Base-by-base conservation (phyloP, 1,139 yeast genomes). In the Spencermartinsiella ligniputridi region DNA sequence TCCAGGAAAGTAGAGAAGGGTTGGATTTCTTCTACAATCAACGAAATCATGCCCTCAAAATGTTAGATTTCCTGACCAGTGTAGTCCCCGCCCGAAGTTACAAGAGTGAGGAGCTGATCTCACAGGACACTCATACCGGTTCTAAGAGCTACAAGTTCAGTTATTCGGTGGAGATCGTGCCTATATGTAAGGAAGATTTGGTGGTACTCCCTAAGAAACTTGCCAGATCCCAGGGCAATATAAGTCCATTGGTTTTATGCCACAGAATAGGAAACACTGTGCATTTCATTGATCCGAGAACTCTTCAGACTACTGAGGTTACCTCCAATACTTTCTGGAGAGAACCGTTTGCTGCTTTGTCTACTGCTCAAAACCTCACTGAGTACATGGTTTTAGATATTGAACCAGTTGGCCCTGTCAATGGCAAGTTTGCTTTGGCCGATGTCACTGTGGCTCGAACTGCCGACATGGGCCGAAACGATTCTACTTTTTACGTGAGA, bases 181-280 rank as follows among this genome's bases (percentile, higher is more conserved):
- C 98, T 17, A 81, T 94, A 41, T 92, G 98, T 76, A 85, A 94
- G 66, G 98, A 92, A 63, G 98, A 94, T 62, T 74, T 94, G 57
- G 96, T 94, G 32, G 89, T 92, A 35, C 72, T 94, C 53, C 98
- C 98, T 24, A 83, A 83, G 62, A 82, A 81, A 58, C 67, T 90
- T 54, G 97, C 98, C 2, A 78, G 80, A 53, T 78, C 87, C 17
- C 66, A 87, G 69, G 96, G 97, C 49, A 83, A 83, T 60, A 83
- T 88, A 45, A 52, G 55, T 37, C 55, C 48, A 35, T 45, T 61
- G 43, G 71, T 88, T 32, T 66, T 94, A 47, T 94, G 98, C 70
- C 79, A 87, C 49, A 86, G 86, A 61, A 71, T 94, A 46, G 78
- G 94, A 39, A 90, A 88, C 64, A 70, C 86, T 51, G 60, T 94